Conservation (phyloP, 257 asterid genomes). For the Capsicum baccatum region DNA sequence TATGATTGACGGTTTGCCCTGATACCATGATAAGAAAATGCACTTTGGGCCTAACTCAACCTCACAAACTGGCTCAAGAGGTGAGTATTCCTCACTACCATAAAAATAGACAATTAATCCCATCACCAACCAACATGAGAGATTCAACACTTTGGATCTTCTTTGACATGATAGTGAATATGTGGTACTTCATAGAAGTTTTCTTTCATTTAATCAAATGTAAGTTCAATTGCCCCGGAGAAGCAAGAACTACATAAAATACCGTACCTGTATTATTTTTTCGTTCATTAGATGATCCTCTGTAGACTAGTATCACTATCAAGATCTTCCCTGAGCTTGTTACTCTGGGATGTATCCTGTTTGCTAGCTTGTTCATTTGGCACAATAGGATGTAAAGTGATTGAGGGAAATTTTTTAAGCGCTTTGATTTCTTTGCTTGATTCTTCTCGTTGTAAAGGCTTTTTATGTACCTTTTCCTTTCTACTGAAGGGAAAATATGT, state of each 20-base stretch:
- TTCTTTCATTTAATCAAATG: neutral
- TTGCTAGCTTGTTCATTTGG: neutral
- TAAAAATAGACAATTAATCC: neutral
- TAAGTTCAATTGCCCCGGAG: neutral
- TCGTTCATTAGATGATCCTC: neutral
- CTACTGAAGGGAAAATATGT: neutral
- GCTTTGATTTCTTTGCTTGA: neutral
- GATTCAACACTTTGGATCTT: neutral
- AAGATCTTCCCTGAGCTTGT: neutral
- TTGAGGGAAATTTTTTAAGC: neutral
- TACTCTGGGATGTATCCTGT: constrained; percentile 7
- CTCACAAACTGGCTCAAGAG: neutral
- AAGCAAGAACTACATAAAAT: neutral
- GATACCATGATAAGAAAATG: neutral
- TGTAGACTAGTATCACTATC: neutral
- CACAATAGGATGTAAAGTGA: neutral
- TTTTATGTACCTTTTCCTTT: neutral
- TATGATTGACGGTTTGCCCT: neutral
- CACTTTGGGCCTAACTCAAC: neutral
- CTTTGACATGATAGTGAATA: neutral
- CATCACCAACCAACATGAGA: neutral
- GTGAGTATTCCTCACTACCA: neutral
- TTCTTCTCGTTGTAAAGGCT: neutral
- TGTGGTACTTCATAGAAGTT: neutral
- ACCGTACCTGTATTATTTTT: neutral